Conservation (phyloP, 2,329 filamentous ascomycete species). For the Diaporthe sp. region DNA sequence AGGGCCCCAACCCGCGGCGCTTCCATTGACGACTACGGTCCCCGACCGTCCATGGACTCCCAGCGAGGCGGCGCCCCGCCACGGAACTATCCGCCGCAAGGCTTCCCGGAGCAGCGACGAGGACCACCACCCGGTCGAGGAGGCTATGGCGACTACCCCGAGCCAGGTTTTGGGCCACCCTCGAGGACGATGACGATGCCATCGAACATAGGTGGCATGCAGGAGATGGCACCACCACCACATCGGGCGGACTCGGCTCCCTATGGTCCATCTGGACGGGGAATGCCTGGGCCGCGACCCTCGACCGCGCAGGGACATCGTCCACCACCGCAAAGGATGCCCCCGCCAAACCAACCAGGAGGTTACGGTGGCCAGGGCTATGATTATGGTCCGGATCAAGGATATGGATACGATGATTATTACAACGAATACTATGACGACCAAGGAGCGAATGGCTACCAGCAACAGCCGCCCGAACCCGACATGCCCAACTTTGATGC, state of each 20-base stretch:
- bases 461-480: slow-evolving; percentile 44
- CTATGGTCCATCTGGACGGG: slow-evolving; percentile 59
- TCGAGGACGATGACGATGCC: slow-evolving; percentile 74
- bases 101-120: slow-evolving; percentile 53
- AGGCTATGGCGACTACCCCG: slow-evolving; percentile 53
- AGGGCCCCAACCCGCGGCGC: slow-evolving; percentile 40
- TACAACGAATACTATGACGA: slow-evolving; percentile 69
- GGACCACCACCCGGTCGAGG: slow-evolving; percentile 48
- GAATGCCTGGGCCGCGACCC: slow-evolving; percentile 61
- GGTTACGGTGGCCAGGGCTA: slow-evolving; percentile 45
- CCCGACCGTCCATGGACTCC: slow-evolving; percentile 51
- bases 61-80: slow-evolving; percentile 51
- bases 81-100: slow-evolving; percentile 52
- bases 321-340: slow-evolving; percentile 65
- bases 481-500: slow-evolving; percentile 60
- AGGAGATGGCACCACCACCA: slow-evolving; percentile 48
- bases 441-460: slow-evolving; percentile 47
- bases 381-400: slow-evolving; percentile 45
- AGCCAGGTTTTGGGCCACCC: slow-evolving; percentile 63
- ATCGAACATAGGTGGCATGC: slow-evolving; percentile 55
- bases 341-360: slow-evolving; percentile 58
- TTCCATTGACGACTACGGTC: slow-evolving; percentile 46
- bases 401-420: slow-evolving; percentile 60
- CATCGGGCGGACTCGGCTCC: slow-evolving; percentile 59
- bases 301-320: slow-evolving; percentile 67